Evolutionary conservation across 495 filamentous ascomycete species (phyloP), one percentile per base, ranked within the genome.

Genomic region (Hyaloscypha bicolor): DNA sequence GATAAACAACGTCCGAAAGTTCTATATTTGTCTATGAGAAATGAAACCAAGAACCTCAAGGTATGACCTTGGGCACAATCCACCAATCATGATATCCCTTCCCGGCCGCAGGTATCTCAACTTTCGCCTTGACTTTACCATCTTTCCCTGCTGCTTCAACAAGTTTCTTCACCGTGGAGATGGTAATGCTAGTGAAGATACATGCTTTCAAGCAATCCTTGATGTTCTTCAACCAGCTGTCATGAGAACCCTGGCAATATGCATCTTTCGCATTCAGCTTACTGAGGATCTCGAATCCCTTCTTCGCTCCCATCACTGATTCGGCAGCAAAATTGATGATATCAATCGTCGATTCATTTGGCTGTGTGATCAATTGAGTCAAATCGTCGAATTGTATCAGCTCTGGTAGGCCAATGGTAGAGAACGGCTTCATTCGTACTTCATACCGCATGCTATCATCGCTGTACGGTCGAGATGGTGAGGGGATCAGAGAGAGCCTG

Each of bases 401-500:
- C 66, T 89, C 86, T 0, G 93, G 92, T 9, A 93, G 77, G 25
- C 83, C 81, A 51, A 97, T 86, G 6, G 78, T 72, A 8, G 88
- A 79, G 67, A 96, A 97, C 0, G 93, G 93, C 72, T 92, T 94
- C 93, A 97, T 95, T 42, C 95, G 90, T 3, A 96, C 78, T 68
- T 95, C 88, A 76, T 97, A 96, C 6, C 94, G 87, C 31, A 94
- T 78, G 37, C 75, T 75, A 66, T 93, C 86, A 32, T 80, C 85
- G 56, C 88, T 86, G 76, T 95, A 97, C 0, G 92, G 91, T 2
- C 88, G 80, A 0, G 83, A 76, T 6, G 88, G 86, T 2, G 81
- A 69, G 0, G 79, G 79, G 29, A 97, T 75, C 31, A 93, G 77
- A 0, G 74, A 65, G 9, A 92, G 80, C 11, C 90, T 88, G 19